Base-by-base conservation (phyloP, 2,329 filamentous ascomycete genomes). In the Chaetomium sp. region DNA sequence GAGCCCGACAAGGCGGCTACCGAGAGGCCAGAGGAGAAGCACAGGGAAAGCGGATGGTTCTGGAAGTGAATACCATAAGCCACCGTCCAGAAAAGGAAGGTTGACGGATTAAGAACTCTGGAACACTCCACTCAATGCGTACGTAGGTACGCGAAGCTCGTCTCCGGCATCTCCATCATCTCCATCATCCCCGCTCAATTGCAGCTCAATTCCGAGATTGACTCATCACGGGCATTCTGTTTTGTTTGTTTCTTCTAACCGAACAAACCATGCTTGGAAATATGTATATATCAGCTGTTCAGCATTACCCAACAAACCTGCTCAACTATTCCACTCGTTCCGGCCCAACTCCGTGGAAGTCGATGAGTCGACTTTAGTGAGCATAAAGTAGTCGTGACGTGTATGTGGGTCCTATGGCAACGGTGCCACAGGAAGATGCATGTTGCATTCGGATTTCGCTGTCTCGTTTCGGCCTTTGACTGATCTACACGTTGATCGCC, bases 1-100 rank as follows among this genome's bases (percentile, higher is more conserved):
- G 27, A 23, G 27, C 33, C 45, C 21, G 54, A 58, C 35, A 38
- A 23, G 56, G 51, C 60, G 50, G 25, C 42, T 7, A 6, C 21
- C 19, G 31, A 70, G n/a, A 47, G 38, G 13, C 25, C 55, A 16
- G 63, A 60, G 33, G 63, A 57, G 31, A 69, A 50, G 61, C 64
- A 72, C 23, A 72, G 74, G 50, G 74, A 74, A 47, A 65, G 72
- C 10, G 74, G 77, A 3, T 80, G 78, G 78, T 78, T 80, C 49
- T 69, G 67, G 67, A 69, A 69, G 59, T 69, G 57, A 67, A 51
- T 42, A 42, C 35, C 13, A 42, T 13, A 13, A 19, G 16, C 16
- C 35, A 19, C 29, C 16, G 1, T 23, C n/a, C 10, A 23, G 21
- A 27, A 50, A 19, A 27, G 35, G 23, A 60, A 29, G 42, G 25